These are phyloP conservation scores for Myxozyma kluyveri DNA, from an alignment of 805 yeast species.

Conservation along the genomic window DNA sequence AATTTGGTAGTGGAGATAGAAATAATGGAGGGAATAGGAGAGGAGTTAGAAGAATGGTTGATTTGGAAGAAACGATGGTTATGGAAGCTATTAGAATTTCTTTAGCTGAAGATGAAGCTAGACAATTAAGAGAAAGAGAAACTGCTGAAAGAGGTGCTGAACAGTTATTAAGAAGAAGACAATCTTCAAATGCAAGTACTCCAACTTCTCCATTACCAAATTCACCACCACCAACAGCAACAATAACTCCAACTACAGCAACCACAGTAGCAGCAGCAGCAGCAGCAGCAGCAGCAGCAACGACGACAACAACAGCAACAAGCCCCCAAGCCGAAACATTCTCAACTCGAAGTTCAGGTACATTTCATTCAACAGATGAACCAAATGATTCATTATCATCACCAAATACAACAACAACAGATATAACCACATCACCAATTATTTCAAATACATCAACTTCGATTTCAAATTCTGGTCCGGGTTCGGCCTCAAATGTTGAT, in stretches of 20 bases:
- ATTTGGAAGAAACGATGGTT: conserved; percentile 72
- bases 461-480: too few relatives aligned
- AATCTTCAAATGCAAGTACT: conserved; percentile 7
- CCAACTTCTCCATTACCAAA: neutral
- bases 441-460: too few relatives aligned
- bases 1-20: neutral
- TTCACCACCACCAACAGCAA: neutral
- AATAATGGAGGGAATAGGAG: neutral
- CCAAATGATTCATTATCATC: too few relatives aligned
- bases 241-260: neutral
- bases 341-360: neutral
- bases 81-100: conserved; percentile 79
- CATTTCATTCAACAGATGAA: neutral
- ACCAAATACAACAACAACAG: too few relatives aligned
- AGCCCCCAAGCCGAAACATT: neutral
- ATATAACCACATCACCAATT: too few relatives aligned
- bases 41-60: conserved; percentile 36
- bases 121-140: conserved; percentile 37
- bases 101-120: conserved; percentile 61
- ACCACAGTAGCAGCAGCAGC: neutral
- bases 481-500: too few relatives aligned
- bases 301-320: neutral
- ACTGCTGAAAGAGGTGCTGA: conserved; percentile 31
- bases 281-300: neutral
- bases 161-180: conserved; percentile 2